Evolutionary conservation across 2,329 filamentous ascomycete genomes (phyloP).

Genomic region (Fusarium sp.): DNA sequence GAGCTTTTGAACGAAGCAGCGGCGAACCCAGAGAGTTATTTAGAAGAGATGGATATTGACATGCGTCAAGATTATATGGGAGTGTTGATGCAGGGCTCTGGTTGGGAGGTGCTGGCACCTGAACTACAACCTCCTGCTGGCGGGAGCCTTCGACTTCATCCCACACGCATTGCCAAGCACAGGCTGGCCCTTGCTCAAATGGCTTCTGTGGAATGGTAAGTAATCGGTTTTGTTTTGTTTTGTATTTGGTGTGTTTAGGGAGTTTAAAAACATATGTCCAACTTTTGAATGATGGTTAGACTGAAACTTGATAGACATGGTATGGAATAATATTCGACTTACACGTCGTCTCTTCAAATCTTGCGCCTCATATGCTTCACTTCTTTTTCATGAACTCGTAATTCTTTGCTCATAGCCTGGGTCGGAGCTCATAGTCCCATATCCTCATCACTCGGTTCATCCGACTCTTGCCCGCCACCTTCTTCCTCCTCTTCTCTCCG

Average conservation of each 20-base stretch:
- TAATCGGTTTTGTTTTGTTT: background rate
- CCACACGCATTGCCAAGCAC: slow-evolving; percentile 32
- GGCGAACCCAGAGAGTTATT: slow-evolving; percentile 13
- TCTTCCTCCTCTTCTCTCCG: slow-evolving; percentile 83
- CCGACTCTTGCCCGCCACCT: slow-evolving; percentile 69
- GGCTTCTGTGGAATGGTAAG: background rate
- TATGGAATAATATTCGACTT: slow-evolving; percentile 29
- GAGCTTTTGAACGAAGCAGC: slow-evolving; percentile 19
- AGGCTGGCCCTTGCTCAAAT: slow-evolving; percentile 17
- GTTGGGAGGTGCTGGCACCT: slow-evolving; percentile 14
- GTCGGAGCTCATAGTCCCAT: slow-evolving; percentile 59
- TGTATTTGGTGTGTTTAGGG: background rate
- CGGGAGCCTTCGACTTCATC: slow-evolving; percentile 35
- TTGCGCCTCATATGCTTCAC: slow-evolving; percentile 9
- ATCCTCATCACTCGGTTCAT: slow-evolving; percentile 68
- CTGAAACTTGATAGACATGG: background rate
- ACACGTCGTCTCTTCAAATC: slow-evolving; percentile 18
- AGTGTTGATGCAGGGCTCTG: slow-evolving; percentile 4
- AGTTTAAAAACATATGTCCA: slow-evolving; percentile 7
- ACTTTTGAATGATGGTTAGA: slow-evolving; percentile 24
- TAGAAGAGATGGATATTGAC: slow-evolving; percentile 15
- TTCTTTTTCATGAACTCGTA: slow-evolving; percentile 5
- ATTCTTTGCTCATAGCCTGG: background rate
- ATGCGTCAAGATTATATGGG: slow-evolving; percentile 16
- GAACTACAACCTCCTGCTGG: slow-evolving; percentile 26